phyloP scores from a whole-genome alignment of 495 filamentous ascomycete genomes.

The Talaromyces nanjingensis region DNA sequence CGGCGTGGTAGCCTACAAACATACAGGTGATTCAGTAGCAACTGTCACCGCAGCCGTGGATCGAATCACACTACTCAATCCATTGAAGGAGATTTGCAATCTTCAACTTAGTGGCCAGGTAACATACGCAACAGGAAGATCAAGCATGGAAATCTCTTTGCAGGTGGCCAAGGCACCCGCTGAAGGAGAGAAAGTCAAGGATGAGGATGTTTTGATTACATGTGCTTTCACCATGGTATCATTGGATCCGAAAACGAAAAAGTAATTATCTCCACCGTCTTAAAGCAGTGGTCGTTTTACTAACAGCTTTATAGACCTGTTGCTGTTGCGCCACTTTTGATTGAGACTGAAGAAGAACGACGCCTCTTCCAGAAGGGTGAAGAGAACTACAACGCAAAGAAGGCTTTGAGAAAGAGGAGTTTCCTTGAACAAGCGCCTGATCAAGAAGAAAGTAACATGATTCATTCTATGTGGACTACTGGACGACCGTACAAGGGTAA shows the following conservation, averaged over 20 bases:
- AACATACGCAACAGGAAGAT: constrained; percentile 71
- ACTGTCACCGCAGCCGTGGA: constrained; percentile 80
- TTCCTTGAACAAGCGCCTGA: constrained; percentile 68
- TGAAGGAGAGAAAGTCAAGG: constrained; percentile 48
- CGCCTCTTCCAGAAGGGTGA: constrained; percentile 61
- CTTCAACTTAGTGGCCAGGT: constrained; percentile 74
- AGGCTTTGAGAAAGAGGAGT: constrained; percentile 53
- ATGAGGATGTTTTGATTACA: constrained; percentile 66
- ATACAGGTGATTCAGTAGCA: constrained; percentile 69
- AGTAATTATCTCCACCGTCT: constrained; percentile 24
- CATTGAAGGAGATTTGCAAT: constrained; percentile 72
- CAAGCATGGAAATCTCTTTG: constrained; percentile 73
- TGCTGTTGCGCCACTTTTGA: constrained; percentile 49
- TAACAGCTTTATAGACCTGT: constrained; percentile 33
- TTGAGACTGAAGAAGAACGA: constrained; percentile 67
- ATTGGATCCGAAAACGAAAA: constrained; percentile 66
- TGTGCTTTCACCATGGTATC: constrained; percentile 86
- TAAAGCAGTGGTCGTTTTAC: constrained; percentile 9
- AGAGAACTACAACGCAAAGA: constrained; percentile 68
- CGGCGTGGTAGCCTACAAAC: constrained; percentile 74
- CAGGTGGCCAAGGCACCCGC: constrained; percentile 62
- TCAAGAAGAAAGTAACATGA: constrained; percentile 67
- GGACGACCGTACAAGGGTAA: constrained; percentile 59
- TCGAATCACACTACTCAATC: constrained; percentile 67
- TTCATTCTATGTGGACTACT: constrained; percentile 73